Conservation (phyloP, 2,329 filamentous ascomycete genomes). For the Cercospora zeina region DNA sequence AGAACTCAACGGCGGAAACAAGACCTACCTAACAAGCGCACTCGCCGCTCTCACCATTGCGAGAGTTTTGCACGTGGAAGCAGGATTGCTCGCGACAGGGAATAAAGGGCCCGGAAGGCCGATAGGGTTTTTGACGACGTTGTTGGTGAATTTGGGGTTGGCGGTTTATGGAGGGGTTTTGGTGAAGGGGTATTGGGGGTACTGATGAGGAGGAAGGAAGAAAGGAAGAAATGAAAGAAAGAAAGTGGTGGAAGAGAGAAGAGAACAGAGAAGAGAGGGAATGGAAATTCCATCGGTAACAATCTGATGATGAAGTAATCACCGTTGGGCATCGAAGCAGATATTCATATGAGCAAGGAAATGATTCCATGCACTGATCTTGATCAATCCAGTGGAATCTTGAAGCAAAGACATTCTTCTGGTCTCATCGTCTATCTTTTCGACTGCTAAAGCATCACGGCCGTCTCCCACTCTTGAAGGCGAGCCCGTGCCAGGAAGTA, state of each 20-base stretch:
- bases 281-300: too few species aligned
- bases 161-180: slow-evolving; percentile 22
- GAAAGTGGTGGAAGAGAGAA: background rate
- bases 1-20: slow-evolving; percentile 21
- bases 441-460: background rate
- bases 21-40: slow-evolving; percentile 16
- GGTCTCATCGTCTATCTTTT: background rate
- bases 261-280: background rate
- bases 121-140: slow-evolving; percentile 23
- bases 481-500: background rate
- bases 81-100: slow-evolving; percentile 12
- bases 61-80: slow-evolving; percentile 23
- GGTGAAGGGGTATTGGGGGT: slow-evolving; percentile 22
- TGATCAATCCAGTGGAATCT: background rate
- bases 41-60: slow-evolving; percentile 15
- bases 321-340: too few species aligned
- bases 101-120: slow-evolving; percentile 16
- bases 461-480: background rate
- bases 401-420: background rate
- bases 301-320: too few species aligned
- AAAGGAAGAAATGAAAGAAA: background rate
- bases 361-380: background rate
- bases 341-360: background rate
- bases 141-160: slow-evolving; percentile 14
- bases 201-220: background rate